phyloP scores from a whole-genome alignment of 352 stramenopile genomes.

The Pythium sukuiense region DNA sequence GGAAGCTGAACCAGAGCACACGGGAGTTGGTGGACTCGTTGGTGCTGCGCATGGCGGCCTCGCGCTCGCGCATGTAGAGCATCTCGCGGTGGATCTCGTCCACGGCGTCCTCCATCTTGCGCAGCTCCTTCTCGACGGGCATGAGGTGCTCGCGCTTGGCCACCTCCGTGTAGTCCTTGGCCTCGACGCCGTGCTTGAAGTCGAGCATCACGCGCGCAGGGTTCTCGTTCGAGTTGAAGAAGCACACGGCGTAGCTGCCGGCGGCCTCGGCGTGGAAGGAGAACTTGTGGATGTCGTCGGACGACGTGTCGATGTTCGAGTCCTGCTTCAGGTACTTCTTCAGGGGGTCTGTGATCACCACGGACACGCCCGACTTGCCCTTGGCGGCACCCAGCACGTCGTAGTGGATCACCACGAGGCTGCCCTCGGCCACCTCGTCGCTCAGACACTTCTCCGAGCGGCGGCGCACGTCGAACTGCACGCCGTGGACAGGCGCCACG shows the following conservation, averaged over 20 bases:
- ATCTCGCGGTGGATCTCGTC: conserved; percentile 90
- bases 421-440: conserved; percentile 76
- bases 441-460: conserved; percentile 81
- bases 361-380: conserved; percentile 67
- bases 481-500: conserved; percentile 30
- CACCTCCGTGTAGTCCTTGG: conserved; percentile 88
- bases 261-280: conserved; percentile 72
- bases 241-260: conserved; percentile 79
- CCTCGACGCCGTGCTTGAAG: conserved; percentile 87
- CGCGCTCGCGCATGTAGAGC: conserved; percentile 89
- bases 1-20: conserved; percentile 90
- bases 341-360: conserved; percentile 73
- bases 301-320: conserved; percentile 78
- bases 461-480: conserved; percentile 79
- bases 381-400: conserved; percentile 66
- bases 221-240: conserved; percentile 81
- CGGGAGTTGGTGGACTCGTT: conserved; percentile 90
- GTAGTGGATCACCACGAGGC: conserved; percentile 83
- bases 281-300: conserved; percentile 83
- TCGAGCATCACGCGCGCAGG: conserved; percentile 76
- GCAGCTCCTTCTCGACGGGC: conserved; percentile 87
- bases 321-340: conserved; percentile 84
- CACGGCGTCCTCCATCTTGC: conserved; percentile 89
- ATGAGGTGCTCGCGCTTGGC: conserved; percentile 89
- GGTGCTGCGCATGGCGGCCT: conserved; percentile 85